Evolutionary conservation across 2,329 filamentous ascomycete genomes (phyloP), one percentile per base, ranked within the genome.

Genomic region (Thermomyces lanuginosus): DNA sequence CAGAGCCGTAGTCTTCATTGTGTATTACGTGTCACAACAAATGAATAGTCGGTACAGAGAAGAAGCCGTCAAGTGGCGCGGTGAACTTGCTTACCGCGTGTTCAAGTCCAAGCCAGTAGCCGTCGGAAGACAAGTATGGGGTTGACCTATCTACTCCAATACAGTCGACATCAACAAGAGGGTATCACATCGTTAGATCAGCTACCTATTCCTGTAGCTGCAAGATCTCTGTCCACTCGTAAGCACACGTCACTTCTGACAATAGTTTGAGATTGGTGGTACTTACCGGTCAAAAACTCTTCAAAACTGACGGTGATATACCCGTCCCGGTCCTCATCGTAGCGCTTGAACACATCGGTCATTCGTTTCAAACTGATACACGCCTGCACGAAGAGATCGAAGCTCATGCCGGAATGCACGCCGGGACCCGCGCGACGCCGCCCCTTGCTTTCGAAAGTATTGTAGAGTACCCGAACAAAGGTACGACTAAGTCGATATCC

Each of bases 261-360:
- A n/a, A 23, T 3, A 22, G 24, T 6, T 12, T 6, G 20, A 15
- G 7, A 14, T 6, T 6, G 8, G 24, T 15, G 24, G 8, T 26
- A 44, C 56, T 41, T 41, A 61, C 58, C 76, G 19, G 72, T 74
- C 46, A 83, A 56, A 49, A 83, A 83, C 43, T 83, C 76, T 57
- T 83, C 77, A 43, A 84, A 84, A 48, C 75, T 80, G 28, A 84
- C 55, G 3, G 76, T 84, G 41, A 84, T 80, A 51, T 84, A 95
- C 2, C 89, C 89, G 55, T 95, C 89, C 21, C 89, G 71, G 53
- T 98, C 89, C 44, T 92, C 80, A 42, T 98, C 89, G 52, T 95
- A 98, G 56, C 84, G 86, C 66, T 98, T 98, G 53, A 98, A 98
- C 15, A 92, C 83, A 53, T 98, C 89, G 33, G 89, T 98, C 86